Evolutionary conservation across 306 rosid genomes (phyloP).

Genomic region (peach (Prunus persica)): Prunus_persica_NCBIv2 NC_034013.1:15788501-15789000

Average conservation of each 20-base stretch:
- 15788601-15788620: constrained; percentile 45
- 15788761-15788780: background rate
- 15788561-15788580: constrained; percentile 48
- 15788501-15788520: constrained; percentile 18
- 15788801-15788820: background rate
- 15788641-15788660: constrained; percentile 62
- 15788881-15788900: background rate
- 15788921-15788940: background rate
- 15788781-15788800: background rate
- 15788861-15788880: background rate
- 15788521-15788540: background rate
- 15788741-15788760: constrained; percentile 2
- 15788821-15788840: too few species aligned
- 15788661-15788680: constrained; percentile 6
- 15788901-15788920: background rate
- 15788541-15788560: background rate
- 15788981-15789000: background rate
- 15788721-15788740: background rate
- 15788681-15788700: background rate
- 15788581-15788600: constrained; percentile 46
- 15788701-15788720: background rate
- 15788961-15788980: background rate
- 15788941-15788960: background rate
- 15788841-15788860: background rate
- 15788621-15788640: constrained; percentile 50